Base-by-base conservation (phyloP, 768 basidiomycete genomes). In the Imleria badia region DNA sequence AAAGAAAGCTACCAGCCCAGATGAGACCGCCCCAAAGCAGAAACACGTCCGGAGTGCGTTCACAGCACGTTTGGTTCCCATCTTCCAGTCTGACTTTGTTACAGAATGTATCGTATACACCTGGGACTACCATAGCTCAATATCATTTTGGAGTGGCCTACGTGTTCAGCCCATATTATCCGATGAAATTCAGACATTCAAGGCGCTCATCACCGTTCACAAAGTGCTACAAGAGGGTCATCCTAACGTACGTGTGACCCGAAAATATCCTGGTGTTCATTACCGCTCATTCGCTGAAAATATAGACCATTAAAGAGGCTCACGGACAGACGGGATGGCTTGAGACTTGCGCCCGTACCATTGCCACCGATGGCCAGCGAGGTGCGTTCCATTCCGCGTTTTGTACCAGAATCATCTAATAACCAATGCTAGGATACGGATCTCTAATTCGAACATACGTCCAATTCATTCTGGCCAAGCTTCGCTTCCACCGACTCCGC, bases 211-310 rank as follows among this genome's bases (percentile, higher is more conserved):
- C 60, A 92, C 89, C 11, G 94, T 98, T 13, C 97, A 99, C 75
- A 99, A 99, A 74, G 86, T 99, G 40, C 71, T 99, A 34, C 97
- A 99, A 73, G 97, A 99, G 72, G 97, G 97, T 6, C 97, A 99
- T 69, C 94, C 94, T 12, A 80, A 87, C 50, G 97, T 98, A 66
- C 61, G 77, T 68, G 45, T 36, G 49, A 49, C 43, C 39, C 23
- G 15, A 50, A 38, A 38, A 17, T 48, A 41, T 51, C 33, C n/a
- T 48, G 22, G 48, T 11, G 23, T 46, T 52, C 36, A 53, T 43
- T 49, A 20, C 41, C 45, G 48, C 45, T 62, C 51, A 63, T 52
- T 45, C 19, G 4, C 55, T 47, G n/a, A 48, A 51, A 43, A 49
- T 59, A 22, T 62, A 98, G 96, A 91, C 91, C 19, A 82, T 99